phyloP scores from a whole-genome alignment of 306 rosid genomes.

The Dicorynia guianensis region DNA sequence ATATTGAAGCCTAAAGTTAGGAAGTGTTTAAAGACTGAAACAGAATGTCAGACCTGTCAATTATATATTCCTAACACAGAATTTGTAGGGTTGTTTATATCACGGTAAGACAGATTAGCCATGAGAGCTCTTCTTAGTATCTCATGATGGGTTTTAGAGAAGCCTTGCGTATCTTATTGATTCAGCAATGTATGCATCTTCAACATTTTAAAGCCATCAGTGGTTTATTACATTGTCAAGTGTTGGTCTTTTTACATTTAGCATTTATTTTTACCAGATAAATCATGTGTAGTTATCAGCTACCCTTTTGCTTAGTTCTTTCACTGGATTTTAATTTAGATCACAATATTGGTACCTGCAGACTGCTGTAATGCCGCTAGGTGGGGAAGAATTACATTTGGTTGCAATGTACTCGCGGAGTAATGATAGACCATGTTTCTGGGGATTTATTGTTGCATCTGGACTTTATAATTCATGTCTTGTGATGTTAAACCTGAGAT shows the following conservation, averaged over 20 bases:
- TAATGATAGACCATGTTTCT: slow-evolving; percentile 77
- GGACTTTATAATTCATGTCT: slow-evolving; percentile 92
- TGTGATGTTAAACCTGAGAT: slow-evolving; percentile 92
- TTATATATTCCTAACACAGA: neutral
- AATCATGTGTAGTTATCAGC: neutral
- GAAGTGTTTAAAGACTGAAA: neutral
- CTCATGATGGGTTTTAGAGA: neutral
- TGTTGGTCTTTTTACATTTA: neutral
- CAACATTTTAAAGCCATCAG: slow-evolving; percentile 1
- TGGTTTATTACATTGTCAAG: neutral
- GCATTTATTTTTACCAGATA: neutral
- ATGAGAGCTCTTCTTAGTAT: neutral
- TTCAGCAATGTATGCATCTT: slow-evolving; percentile 33
- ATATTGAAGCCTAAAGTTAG: neutral
- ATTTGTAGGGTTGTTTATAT: slow-evolving; percentile 6
- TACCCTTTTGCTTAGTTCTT: neutral
- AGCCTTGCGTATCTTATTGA: slow-evolving; percentile 1
- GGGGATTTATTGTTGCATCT: slow-evolving; percentile 82
- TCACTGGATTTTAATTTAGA: slow-evolving; percentile 38
- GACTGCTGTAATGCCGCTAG: slow-evolving; percentile 87
- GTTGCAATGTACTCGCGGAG: slow-evolving; percentile 88
- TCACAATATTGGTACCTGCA: slow-evolving; percentile 48
- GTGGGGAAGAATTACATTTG: slow-evolving; percentile 90
- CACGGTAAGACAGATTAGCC: neutral
- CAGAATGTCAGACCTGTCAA: slow-evolving; percentile 6